Conservation (phyloP, 139 green algal genomes). For the Chlamydomonas sphaeroides region DNA sequence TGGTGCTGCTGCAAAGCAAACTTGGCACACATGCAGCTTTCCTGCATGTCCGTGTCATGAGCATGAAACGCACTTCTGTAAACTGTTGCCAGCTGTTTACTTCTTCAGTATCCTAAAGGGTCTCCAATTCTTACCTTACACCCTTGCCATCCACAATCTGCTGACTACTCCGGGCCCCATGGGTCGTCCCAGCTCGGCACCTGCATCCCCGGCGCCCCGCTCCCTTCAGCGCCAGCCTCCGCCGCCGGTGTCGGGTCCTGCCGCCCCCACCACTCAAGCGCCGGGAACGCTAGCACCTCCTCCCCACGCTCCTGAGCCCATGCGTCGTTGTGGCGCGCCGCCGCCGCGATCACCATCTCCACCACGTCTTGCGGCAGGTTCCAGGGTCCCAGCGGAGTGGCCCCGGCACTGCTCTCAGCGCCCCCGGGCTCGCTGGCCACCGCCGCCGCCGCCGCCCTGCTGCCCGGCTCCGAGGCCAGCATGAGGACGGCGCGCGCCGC, state of each 20-base stretch:
- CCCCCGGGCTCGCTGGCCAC: not conserved
- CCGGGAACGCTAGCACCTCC: not conserved
- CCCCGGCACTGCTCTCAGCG: not conserved
- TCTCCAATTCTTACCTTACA: too few relatives aligned
- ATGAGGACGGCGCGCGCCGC: not conserved
- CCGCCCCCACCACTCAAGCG: not conserved
- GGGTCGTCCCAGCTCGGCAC: too few relatives aligned
- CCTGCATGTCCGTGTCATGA: too few relatives aligned
- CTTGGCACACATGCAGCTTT: too few relatives aligned
- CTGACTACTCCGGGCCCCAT: too few relatives aligned
- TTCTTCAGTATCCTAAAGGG: too few relatives aligned
- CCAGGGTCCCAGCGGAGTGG: not conserved
- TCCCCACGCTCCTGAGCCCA: not conserved
- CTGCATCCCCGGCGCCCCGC: too few relatives aligned
- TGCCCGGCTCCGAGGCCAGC: not conserved
- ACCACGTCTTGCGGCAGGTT: not conserved
- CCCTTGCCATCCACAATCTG: too few relatives aligned
- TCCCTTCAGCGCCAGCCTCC: too few relatives aligned
- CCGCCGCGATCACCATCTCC: not conserved
- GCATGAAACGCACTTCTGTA: too few relatives aligned
- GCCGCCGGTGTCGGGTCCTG: not conserved
- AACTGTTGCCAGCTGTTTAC: too few relatives aligned
- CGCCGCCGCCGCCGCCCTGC: not conserved
- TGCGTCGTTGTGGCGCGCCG: not conserved
- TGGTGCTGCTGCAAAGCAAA: too few relatives aligned